Percentiles rank a stretch among this genome's conserved stretches.
These are phyloP conservation scores for Lizonia empirigonia DNA, from an alignment of 2,329 filamentous ascomycete species.

Conservation along the genomic window DNA sequence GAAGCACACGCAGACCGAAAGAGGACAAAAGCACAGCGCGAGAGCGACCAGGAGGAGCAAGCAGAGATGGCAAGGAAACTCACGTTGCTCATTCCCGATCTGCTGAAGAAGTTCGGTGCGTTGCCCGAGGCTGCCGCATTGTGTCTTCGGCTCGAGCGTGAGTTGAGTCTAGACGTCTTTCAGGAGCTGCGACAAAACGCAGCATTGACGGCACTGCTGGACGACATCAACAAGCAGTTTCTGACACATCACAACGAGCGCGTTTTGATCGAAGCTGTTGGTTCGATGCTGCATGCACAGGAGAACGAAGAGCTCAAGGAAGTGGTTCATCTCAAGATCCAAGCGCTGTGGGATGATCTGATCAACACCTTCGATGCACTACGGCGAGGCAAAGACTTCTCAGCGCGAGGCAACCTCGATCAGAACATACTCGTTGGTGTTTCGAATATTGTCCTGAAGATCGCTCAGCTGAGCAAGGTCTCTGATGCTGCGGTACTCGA, in stretches of 20 bases:
- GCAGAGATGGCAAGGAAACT: conserved; percentile 80
- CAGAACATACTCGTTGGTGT: conserved; percentile 70
- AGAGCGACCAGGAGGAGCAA: conserved; percentile 72
- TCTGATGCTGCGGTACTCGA: conserved; percentile 79
- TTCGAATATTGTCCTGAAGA: conserved; percentile 74
- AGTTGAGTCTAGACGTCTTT: conserved; percentile 85
- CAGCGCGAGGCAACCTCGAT: conserved; percentile 70
- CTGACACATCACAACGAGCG: conserved; percentile 85
- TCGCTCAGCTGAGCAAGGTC: conserved; percentile 79
- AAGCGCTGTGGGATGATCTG: conserved; percentile 83
- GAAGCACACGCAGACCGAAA: conserved; percentile 66
- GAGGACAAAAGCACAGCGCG: conserved; percentile 59
- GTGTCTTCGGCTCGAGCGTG: conserved; percentile 83
- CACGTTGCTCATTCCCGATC: conserved; percentile 77
- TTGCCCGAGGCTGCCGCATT: conserved; percentile 82
- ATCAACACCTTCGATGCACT: conserved; percentile 74
- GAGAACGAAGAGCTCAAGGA: conserved; percentile 89
- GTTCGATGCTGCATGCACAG: conserved; percentile 82
- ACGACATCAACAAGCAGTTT: conserved; percentile 94
- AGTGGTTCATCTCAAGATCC: conserved; percentile 77
- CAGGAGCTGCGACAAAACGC: conserved; percentile 87
- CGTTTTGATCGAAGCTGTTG: conserved; percentile 82
- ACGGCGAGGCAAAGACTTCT: conserved; percentile 71
- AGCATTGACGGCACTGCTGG: conserved; percentile 78
- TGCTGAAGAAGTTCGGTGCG: conserved; percentile 94